Evolutionary conservation across 2,329 filamentous ascomycete species (phyloP), one percentile per base, ranked within the genome.

Genomic region (Tolypocladium guangdongense): DNA sequence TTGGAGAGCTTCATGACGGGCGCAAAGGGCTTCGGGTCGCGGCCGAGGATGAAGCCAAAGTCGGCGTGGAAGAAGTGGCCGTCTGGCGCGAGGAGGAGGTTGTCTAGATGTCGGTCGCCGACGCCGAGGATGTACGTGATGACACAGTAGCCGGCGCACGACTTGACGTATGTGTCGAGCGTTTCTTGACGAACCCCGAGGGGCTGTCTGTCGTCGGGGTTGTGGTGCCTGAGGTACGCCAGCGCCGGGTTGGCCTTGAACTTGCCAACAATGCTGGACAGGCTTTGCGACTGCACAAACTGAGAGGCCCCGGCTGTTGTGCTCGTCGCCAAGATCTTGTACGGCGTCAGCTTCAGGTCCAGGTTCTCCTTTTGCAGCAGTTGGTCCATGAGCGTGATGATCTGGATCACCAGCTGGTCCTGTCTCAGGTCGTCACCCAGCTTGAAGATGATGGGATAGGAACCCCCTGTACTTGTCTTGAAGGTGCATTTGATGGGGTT

Each of bases 61-160:
- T 99, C 93, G 33, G 92, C 91, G 67, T 99, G 93, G 78, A 99
- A 96, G 75, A 99, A 99, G 69, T 95, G 90, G 0, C 84, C 93
- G 60, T 91, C 87, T 1, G 93, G 91, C 0, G 90, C 83, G 6
- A 99, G 82, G 30, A 99, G 83, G 1, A 99, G 81, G 63, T 99
- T 99, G 68, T 99, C 93, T 2, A 97, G 79, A 70, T 99, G 93
- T 2, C 93, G 85, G 67, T 99, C 93, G 22, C 93, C 93, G 3
- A 99, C 93, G 35, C 93, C 95, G 14, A 99, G 81, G 18, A 99
- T 88, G 68, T 99, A 99, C 0, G 95, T 99, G 60, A 99, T 96
- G 16, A 99, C 93, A 68, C 93, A 97, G 71, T 99, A 99, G 36
- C 93, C 93, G 0, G 93, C 93, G 65, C 93, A 96, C 0, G 90